Conservation (phyloP, 2,329 filamentous ascomycete genomes). For the Exophiala phaeomuriformis region DNA sequence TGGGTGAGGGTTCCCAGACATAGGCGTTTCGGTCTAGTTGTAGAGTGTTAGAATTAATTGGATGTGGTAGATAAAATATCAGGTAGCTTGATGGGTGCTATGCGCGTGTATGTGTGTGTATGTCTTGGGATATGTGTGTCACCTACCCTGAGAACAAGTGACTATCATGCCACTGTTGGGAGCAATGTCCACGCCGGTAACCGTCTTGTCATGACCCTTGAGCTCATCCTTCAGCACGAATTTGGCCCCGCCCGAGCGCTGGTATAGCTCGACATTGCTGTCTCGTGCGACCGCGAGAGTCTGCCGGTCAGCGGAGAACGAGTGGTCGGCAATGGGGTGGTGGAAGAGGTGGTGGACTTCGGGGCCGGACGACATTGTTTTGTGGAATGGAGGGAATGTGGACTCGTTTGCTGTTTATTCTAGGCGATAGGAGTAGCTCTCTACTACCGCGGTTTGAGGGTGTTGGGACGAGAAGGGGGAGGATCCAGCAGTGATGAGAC, state of each 20-base stretch:
- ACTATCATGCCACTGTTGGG: conserved; percentile 87
- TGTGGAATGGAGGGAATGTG: too few relatives aligned
- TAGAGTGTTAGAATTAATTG: neutral
- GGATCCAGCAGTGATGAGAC: neutral
- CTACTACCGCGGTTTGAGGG: conserved; percentile 66
- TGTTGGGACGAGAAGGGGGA: neutral
- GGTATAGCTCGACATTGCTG: conserved; percentile 82
- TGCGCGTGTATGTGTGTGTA: too few relatives aligned
- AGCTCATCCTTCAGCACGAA: conserved; percentile 87
- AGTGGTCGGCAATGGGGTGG: conserved; percentile 92
- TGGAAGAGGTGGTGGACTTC: conserved; percentile 98
- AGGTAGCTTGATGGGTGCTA: too few relatives aligned
- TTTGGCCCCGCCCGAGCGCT: conserved; percentile 55
- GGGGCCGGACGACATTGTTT: conserved; percentile 61
- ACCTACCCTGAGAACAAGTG: conserved; percentile 84
- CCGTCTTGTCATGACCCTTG: conserved; percentile 92
- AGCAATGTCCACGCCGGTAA: conserved; percentile 94
- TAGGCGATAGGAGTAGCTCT: conserved; percentile 87
- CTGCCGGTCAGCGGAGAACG: conserved; percentile 85
- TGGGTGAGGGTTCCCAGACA: conserved; percentile 91
- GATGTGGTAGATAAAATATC: neutral
- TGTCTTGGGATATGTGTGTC: too few relatives aligned
- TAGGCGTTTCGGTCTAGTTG: conserved; percentile 83
- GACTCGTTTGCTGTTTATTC: too few relatives aligned
- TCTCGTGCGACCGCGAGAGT: conserved; percentile 88